Evolutionary conservation across 495 filamentous ascomycete genomes (phyloP), one percentile per base, ranked within the genome.

Genomic region (Rhizodiscina lignyota): DNA sequence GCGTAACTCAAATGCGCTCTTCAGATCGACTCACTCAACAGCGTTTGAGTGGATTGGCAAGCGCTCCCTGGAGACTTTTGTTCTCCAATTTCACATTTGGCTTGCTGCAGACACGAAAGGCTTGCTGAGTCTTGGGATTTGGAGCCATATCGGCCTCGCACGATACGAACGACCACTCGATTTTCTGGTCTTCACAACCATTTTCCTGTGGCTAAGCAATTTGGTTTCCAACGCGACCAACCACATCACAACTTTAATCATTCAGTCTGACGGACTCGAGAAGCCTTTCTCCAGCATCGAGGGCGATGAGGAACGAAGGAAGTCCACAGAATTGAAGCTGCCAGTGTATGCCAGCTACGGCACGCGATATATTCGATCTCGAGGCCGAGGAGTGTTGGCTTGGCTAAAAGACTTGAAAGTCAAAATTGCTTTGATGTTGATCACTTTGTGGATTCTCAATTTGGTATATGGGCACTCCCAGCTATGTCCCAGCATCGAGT

Each of bases 21-120:
- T 66, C 6, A 51, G 66, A 20, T 59, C 54, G 15, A 43, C 49
- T 29, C 51, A 69, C 40, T 66, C 63, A 4, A 29, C 30, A 1
- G 35, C 54, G 16, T 72, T 72, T 33, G 56, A 66, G 4, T 69
- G 62, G 58, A 43, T 77, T 1, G 74, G 73, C 6, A 55, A 56
- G 5, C 57, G 55, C 24, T 69, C 69, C 4, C 54, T 76, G 4
- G 74, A 74, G 42, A 67, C 66, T 1, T 77, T 71, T 39, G 56
- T 69, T 11, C 45, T 78, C 17, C 70, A 75, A 34, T 64, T 63
- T 45, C 73, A 78, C 42, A 63, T 75, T 38, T 76, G 70, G 71
- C 56, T 76, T 20, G 70, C 68, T 4, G 68, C 61, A 15, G 66
- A 76, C 40, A 63, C 63, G 10, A 64, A 65, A 19, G 72, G 64